Base-by-base conservation (phyloP, 305 asterid genomes). In the Rubia peregrina region DNA sequence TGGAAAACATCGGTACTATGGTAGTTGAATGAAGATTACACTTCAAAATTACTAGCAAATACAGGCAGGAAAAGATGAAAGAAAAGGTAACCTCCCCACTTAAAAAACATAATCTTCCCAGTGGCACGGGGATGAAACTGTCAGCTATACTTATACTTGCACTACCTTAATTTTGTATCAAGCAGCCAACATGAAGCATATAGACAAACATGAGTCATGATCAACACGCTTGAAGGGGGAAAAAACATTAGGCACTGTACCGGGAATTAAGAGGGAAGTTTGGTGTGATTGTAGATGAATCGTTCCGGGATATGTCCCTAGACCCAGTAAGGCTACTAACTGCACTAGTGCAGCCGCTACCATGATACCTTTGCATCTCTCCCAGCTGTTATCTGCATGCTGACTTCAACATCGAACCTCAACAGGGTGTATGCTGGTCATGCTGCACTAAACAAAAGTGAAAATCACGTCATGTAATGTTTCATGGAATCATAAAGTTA, bases 361-460 rank as follows among this genome's bases (percentile, higher is more conserved):
- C 79, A 86, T 91, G 99, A 94, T 89, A 91, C 88, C 97, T 91
- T 85, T 91, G 99, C 99, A 94, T 94, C 80, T 91, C 92, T 89
- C 80, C 96, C 75, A 79, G 83, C 88, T 80, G 84, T 85, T 83
- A 88, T 85, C 99, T 80, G 95, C 99, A 94, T 94, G 86, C 95
- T 91, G 96, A 85, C 91, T 77, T 91, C 92, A 86, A 89, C 97
- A 88, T 87, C 42, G 88, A 89, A 86, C 86, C 78, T 76, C 88
- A 71, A 77, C 73, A 81, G 74, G 63, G 76, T 70, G 74, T 68
- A 77, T 60, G 80, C 87, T 66, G 74, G 71, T 75, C 76, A 82
- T 79, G 80, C 84, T 78, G 80, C 69, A 68, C 30, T 44, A 69
- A 44, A 64, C 30, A 2, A 49, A 74, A 69, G 17, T 12, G 8